Percentiles rank a stretch among this genome's conserved stretches.
Conservation (phyloP, 208 protist genomes). For the Acanthamoeba triangularis region DNA sequence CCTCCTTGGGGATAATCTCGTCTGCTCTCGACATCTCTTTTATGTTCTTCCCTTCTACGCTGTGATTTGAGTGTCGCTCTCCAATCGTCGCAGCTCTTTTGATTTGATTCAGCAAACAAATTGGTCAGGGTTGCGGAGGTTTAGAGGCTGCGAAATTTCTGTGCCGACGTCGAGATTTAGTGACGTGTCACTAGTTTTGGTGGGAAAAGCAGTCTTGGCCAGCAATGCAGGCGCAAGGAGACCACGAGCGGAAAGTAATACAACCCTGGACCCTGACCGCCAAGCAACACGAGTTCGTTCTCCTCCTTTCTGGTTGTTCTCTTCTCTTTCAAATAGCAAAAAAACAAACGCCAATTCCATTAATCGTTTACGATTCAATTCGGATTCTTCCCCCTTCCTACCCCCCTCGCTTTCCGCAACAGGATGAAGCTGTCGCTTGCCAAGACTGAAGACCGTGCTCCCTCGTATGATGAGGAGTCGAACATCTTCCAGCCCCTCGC, state of each 20-base stretch:
- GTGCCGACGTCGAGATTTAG: too few species aligned
- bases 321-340: too few species aligned
- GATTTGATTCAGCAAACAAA: too few species aligned
- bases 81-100: background rate
- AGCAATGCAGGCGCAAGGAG: too few species aligned
- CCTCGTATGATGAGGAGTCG: constrained; percentile 29
- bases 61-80: background rate
- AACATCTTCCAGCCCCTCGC: constrained; percentile 50
- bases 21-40: constrained; percentile 41
- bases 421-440: constrained; percentile 48
- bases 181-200: too few species aligned
- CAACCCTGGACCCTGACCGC: too few species aligned
- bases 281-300: too few species aligned
- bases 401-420: background rate
- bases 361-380: background rate
- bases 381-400: background rate
- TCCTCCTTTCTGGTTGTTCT: too few species aligned
- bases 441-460: background rate
- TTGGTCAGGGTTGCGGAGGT: too few species aligned
- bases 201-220: too few species aligned
- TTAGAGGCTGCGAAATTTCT: background rate
- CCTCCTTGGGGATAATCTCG: constrained; percentile 29
- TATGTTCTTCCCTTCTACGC: background rate
- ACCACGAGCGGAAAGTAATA: too few species aligned
- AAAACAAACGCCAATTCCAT: too few species aligned